Evolutionary conservation across 2,329 filamentous ascomycete genomes (phyloP), one percentile per base, ranked within the genome.

Genomic region (Clonostachys sp.): DNA sequence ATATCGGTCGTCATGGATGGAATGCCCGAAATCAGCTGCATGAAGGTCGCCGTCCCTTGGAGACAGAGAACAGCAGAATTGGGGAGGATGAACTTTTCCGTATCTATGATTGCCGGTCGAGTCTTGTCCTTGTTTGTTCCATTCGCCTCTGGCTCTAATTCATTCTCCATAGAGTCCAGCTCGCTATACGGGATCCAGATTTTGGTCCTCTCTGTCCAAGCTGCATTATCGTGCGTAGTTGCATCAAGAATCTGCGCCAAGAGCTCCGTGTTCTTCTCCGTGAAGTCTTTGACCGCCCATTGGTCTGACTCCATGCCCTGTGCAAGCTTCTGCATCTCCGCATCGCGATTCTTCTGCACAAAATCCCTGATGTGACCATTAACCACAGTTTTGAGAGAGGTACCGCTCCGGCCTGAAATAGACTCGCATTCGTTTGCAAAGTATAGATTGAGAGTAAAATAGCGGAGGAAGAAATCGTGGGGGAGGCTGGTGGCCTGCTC

Each of bases 1-100:
- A 96, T 85, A 49, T 96, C 91, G 3, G 84, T 76, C 2, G 90
- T 88, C 82, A 96, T 91, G 51, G 87, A 92, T 2, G 94, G 92
- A 48, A 97, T 92, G 34, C 85, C 86, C 6, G 88, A 78, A 48
- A 92, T 85, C 5, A 99, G 78, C 51, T 88, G 87, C 53, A 96
- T 76, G 65, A 95, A 95, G 14, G 84, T 81, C 50, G 89, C 85
- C 53, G 96, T 85, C 45, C 89, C 90, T 48, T 83, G 79, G 47
- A 99, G 78, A 53, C 94, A 91, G 2, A 88, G 74, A 34, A 92
- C 77, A 0, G 90, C 91, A 6, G 91, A 95, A 46, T 86, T 80
- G 1, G 94, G 91, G 12, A 99, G 80, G 48, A 95, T 83, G 62
- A 90, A 97, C 46, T 82, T 84, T 61, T 96, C 89, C 24, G 86